Percentiles rank a stretch among this genome's conserved stretches.
Conservation (phyloP, 257 asterid species). For the Fraxinus anomala region DNA sequence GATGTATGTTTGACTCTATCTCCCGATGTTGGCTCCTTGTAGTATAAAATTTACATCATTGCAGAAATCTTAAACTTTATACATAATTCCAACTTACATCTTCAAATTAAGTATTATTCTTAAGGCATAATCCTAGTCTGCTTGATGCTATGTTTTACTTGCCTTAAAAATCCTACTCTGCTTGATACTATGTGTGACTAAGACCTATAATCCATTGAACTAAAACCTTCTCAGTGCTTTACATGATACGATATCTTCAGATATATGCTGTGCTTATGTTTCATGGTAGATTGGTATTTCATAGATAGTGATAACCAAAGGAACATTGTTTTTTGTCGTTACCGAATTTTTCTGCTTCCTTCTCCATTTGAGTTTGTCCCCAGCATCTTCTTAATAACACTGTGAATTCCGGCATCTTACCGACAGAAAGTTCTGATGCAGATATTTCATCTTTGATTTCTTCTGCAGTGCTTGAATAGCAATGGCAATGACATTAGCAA, state of each 20-base stretch:
- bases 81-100: background rate
- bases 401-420: background rate
- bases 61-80: background rate
- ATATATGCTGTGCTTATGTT: background rate
- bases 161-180: background rate
- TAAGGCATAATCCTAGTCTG: background rate
- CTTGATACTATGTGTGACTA: too few relatives aligned
- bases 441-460: background rate
- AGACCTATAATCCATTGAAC: background rate
- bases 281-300: background rate
- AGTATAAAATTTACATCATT: background rate
- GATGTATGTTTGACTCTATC: constrained; percentile 48
- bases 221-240: background rate
- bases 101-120: background rate
- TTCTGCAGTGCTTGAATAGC: constrained; percentile 54
- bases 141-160: background rate
- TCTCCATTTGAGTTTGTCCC: background rate
- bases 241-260: background rate
- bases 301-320: background rate
- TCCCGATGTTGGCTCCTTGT: background rate
- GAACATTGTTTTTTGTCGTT: background rate
- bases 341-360: too few relatives aligned
- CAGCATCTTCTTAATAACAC: background rate
- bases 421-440: background rate
- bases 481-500: constrained; percentile 70